A percentile compares a stretch with the other conserved stretches of the same genome.
Conservation (phyloP, 78 protist genomes). For the Creolimax fragrantissima region DNA sequence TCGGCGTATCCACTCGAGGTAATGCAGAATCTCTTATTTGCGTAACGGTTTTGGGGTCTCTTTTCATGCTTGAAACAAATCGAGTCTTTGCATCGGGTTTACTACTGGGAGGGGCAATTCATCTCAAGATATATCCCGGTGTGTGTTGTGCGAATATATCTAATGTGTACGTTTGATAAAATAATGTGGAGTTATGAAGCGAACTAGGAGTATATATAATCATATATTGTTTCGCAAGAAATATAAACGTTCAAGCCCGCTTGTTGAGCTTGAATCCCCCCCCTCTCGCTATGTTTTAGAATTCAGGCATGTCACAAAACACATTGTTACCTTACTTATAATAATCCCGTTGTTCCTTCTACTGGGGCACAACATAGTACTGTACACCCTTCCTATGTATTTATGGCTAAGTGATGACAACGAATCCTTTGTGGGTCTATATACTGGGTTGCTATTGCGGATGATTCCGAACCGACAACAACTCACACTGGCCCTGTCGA, state of each 20-base stretch:
- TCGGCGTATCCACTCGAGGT: conserved; percentile 88
- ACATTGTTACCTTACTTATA: too few species aligned
- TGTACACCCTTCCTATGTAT: neutral
- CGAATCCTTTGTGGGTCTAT: neutral
- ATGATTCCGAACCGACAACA: neutral
- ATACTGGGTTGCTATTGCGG: neutral
- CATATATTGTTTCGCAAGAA: too few species aligned
- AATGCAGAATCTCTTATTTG: conserved; percentile 80
- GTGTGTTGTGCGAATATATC: conserved; percentile 71
- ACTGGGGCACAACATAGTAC: too few species aligned
- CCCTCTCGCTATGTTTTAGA: too few species aligned
- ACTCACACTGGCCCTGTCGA: neutral
- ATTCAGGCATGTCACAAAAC: too few species aligned
- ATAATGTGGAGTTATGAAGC: too few species aligned
- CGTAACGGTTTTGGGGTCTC: conserved; percentile 51
- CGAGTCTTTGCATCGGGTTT: conserved; percentile 27
- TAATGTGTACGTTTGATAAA: too few species aligned
- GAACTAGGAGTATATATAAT: too few species aligned
- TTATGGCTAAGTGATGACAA: neutral
- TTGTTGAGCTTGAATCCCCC: too few species aligned
- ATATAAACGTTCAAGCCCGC: too few species aligned
- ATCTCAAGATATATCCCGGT: conserved; percentile 85
- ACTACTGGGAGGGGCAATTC: conserved; percentile 74
- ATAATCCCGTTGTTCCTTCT: too few species aligned
- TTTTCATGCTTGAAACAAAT: conserved; percentile 40